Percentiles rank a stretch among this genome's conserved stretches.
Evolutionary conservation across 148 eudicot species (phyloP).

Genomic region (Amaranthus hypochondriacus): DNA sequence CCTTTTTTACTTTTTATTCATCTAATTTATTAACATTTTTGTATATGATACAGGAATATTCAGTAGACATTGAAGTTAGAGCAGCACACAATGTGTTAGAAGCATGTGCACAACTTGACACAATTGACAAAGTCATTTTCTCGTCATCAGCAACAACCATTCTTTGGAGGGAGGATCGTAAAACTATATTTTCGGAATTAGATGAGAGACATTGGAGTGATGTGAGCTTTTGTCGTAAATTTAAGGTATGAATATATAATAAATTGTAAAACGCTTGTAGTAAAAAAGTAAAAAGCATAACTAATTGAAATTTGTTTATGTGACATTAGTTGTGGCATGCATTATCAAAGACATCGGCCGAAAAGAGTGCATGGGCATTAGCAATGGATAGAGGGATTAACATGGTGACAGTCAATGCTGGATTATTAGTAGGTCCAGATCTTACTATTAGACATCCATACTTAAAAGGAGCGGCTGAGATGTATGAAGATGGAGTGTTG

Average conservation of each 20-base stretch:
- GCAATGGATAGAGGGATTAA: slow-evolving; percentile 67
- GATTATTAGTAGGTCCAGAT: slow-evolving; percentile 40
- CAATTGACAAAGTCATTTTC: slow-evolving; percentile 59
- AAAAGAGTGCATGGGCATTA: slow-evolving; percentile 77
- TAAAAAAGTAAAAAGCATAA: too few relatives aligned
- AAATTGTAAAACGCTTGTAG: too few relatives aligned
- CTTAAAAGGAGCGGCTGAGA: slow-evolving; percentile 73
- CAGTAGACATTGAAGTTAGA: slow-evolving; percentile 56
- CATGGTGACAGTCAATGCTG: slow-evolving; percentile 59
- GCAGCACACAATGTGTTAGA: slow-evolving; percentile 74
- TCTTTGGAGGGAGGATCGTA: slow-evolving; percentile 52
- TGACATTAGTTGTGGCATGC: slow-evolving; percentile 65
- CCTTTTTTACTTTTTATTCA: background rate
- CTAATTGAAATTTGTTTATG: background rate
- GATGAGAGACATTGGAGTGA: slow-evolving; percentile 66
- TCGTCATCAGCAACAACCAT: slow-evolving; percentile 57
- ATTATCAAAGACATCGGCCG: slow-evolving; percentile 57
- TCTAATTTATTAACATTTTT: too few relatives aligned
- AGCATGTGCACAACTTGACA: slow-evolving; percentile 63
- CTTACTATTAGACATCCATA: slow-evolving; percentile 44
- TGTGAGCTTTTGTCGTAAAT: slow-evolving; percentile 46
- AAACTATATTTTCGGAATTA: slow-evolving; percentile 18
- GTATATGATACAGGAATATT: slow-evolving; percentile 39
- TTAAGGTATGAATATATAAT: slow-evolving; percentile 37
- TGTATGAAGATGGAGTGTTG: slow-evolving; percentile 61